These are phyloP conservation scores for Lentinula detonsa DNA, from an alignment of 768 basidiomycete genomes.

Conservation along the genomic window DNA sequence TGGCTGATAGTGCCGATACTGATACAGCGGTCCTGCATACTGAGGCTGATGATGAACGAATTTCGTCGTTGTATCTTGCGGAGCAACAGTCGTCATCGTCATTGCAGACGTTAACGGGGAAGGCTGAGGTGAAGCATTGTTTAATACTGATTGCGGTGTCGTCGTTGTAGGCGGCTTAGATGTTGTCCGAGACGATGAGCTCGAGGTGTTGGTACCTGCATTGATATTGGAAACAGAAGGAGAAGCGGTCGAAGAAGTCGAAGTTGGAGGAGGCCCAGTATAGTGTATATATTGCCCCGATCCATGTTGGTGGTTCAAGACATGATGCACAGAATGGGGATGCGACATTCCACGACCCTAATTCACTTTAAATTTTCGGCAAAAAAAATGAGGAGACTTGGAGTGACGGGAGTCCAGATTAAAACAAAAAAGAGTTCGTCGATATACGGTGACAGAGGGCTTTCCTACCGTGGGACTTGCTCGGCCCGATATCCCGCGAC, in stretches of 20 bases:
- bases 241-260: not conserved
- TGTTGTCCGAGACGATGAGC: not conserved
- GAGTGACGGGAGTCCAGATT: too few relatives aligned
- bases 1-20: constrained; percentile 1
- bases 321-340: constrained; percentile 2
- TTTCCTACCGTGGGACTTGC: too few relatives aligned
- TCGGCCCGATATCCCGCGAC: too few relatives aligned
- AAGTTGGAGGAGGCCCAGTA: not conserved
- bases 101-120: not conserved
- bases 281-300: not conserved
- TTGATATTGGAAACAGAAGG: not conserved
- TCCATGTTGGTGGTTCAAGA: not conserved
- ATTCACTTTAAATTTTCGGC: not conserved
- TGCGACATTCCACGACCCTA: not conserved
- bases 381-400: not conserved
- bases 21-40: not conserved
- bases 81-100: constrained; percentile 5
- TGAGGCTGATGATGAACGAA: not conserved
- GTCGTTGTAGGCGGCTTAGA: not conserved
- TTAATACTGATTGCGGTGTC: constrained; percentile 1
- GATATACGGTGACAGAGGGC: too few relatives aligned
- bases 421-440: too few relatives aligned
- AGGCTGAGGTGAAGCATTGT: not conserved
- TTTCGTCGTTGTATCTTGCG: constrained; percentile 4
- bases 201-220: not conserved